Conservation (phyloP, 306 rosid genomes). For the Potentilla sterilis region DNA sequence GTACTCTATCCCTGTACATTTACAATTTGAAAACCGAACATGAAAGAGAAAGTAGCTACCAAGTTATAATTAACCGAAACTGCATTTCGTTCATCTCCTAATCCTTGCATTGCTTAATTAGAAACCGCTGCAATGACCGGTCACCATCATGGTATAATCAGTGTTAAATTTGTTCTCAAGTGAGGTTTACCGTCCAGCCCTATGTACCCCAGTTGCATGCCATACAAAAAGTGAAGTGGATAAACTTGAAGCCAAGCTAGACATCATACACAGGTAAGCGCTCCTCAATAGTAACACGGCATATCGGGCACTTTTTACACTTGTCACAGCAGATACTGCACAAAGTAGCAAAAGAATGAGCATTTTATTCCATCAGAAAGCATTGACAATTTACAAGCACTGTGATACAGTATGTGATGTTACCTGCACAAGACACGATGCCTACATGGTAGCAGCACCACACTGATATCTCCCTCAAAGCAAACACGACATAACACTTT, state of each 20-base stretch:
- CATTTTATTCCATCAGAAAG: conserved; percentile 3
- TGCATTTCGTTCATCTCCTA: conserved; percentile 29
- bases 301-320: conserved; percentile 89
- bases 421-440: conserved; percentile 96
- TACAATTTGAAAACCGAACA: conserved; percentile 35
- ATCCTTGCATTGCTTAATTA: conserved; percentile 26
- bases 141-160: conserved; percentile 22
- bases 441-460: conserved; percentile 89
- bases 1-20: conserved; percentile 29
- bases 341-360: conserved; percentile 23
- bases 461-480: conserved; percentile 85
- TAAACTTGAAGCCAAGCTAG: conserved; percentile 45
- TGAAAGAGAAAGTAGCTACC: conserved; percentile 12
- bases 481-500: conserved; percentile 92
- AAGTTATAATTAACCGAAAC: conserved; percentile 16
- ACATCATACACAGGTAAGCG: conserved; percentile 86
- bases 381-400: background rate
- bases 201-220: conserved; percentile 33
- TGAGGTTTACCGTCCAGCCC: conserved; percentile 23
- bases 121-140: conserved; percentile 25
- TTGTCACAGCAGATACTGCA: conserved; percentile 81
- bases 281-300: conserved; percentile 68
- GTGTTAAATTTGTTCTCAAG: conserved; percentile 30
- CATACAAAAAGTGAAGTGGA: conserved; percentile 24
- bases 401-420: background rate